Percentiles rank a stretch among this genome's conserved stretches.
Evolutionary conservation across 202 grass and related monocot species (phyloP).

Genomic region (Carex arenaria): DNA sequence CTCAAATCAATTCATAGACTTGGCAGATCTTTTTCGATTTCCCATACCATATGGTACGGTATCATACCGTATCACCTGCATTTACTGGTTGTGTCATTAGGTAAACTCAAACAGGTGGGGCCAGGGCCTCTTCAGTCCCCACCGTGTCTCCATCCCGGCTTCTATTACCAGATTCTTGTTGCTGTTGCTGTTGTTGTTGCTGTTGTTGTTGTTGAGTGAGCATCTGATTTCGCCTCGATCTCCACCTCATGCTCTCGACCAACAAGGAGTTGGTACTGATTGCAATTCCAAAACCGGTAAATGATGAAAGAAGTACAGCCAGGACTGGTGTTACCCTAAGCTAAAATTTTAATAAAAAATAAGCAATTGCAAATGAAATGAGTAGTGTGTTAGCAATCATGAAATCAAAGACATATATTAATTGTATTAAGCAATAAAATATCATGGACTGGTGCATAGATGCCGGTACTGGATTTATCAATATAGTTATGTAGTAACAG

Average conservation of each 20-base stretch:
- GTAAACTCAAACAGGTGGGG: slow-evolving; percentile 4
- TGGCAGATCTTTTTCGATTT: background rate
- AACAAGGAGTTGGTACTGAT: slow-evolving; percentile 85
- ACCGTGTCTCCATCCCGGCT: background rate
- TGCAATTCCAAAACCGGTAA: slow-evolving; percentile 91
- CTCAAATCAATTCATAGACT: background rate
- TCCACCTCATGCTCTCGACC: slow-evolving; percentile 78
- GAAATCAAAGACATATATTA: background rate
- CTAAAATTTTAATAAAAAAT: slow-evolving; percentile 38
- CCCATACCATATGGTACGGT: background rate
- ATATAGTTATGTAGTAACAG: background rate
- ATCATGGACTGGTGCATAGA: background rate
- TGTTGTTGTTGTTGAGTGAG: slow-evolving; percentile 21
- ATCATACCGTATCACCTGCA: background rate
- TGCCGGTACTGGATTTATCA: too few relatives aligned
- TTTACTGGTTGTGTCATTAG: background rate
- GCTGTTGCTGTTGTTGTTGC: slow-evolving; percentile 19
- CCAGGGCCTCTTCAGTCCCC: background rate
- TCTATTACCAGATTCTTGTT: slow-evolving; percentile 35
- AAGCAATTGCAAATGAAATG: background rate
- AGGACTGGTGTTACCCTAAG: slow-evolving; percentile 60
- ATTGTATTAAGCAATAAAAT: background rate
- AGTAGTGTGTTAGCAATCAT: background rate
- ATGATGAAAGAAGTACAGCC: slow-evolving; percentile 73
- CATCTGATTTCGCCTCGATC: slow-evolving; percentile 49